Base-by-base conservation (phyloP, 306 rosid genomes). In the Corylus americana region DNA sequence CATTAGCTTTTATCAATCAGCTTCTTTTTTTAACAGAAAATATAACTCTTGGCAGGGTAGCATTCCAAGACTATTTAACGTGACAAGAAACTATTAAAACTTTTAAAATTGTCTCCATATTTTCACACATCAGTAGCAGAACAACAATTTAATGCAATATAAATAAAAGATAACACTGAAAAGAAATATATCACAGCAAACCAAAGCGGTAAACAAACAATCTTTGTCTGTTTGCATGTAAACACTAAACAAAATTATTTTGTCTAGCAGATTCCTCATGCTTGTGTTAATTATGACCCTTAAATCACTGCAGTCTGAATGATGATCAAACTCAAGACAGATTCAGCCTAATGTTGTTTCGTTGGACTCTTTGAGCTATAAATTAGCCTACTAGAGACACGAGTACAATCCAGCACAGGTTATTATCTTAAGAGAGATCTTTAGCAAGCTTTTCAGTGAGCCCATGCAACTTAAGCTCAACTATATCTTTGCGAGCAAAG, bases 1-100 rank as follows among this genome's bases (percentile, higher is more conserved):
- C 72, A 61, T 90, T 82, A 90, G 89, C 69, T 11, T 64, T 42
- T 0, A 73, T 64, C 53, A 61, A 13, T 22, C 74, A 78, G 77
- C 18, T 18, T 17, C 4, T 39, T 29, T 70, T 39, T 63, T 81
- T 14, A 59, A 59, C 58, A 71, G 49, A 44, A 74, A 71, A 37
- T 16, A 31, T 11, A 8, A 45, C 35, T 39, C n/a, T 18, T 64
- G 45, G 70, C 72, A 68, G 53, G 42, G 50, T 18, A 68, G 27
- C 51, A 42, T 68, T n/a, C 48, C 11, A 61, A 42, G 20, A 79
- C 64, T 62, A 18, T 4, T 51, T 51, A 67, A 20, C 18, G 75
- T 58, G 74, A n/a, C 16, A 59, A 8, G 47, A 31, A 57, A 25
- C 6, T 20, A 18, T 4, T 25, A 18, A 27, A 0, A 11, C 50